Conservation (phyloP, 176 grass and related monocot genomes). For the Aegilops speltoides region DNA sequence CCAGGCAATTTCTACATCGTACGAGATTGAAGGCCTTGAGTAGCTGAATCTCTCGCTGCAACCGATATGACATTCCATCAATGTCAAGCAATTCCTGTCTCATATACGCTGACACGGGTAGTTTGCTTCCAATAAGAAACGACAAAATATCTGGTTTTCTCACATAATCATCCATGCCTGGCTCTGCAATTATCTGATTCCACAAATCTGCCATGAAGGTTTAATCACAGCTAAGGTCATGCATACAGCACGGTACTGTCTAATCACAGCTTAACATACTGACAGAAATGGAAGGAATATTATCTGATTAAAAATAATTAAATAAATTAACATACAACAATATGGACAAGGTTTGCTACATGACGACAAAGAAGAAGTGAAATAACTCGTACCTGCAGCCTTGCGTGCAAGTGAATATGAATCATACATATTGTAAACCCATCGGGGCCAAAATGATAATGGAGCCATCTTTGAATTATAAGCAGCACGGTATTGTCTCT, state of each 20-base stretch:
- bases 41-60: slow-evolving; percentile 79
- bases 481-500: slow-evolving; percentile 9
- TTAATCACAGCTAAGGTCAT: no score
- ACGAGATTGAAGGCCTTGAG: slow-evolving; percentile 81
- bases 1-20: slow-evolving; percentile 73
- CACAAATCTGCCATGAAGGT: slow-evolving; percentile 63
- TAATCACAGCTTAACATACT: background rate
- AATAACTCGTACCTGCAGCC: slow-evolving; percentile 63
- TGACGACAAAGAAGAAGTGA: slow-evolving; percentile 7
- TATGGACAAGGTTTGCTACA: slow-evolving; percentile 18
- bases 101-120: slow-evolving; percentile 63
- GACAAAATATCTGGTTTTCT: slow-evolving; percentile 75
- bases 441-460: slow-evolving; percentile 84
- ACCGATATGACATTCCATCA: slow-evolving; percentile 87
- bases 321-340: slow-evolving; percentile 16
- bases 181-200: slow-evolving; percentile 65
- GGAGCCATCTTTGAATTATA: slow-evolving; percentile 43
- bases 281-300: background rate
- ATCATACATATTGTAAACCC: slow-evolving; percentile 92
- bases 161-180: slow-evolving; percentile 66
- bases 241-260: no score
- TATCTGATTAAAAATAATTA: slow-evolving; percentile 15
- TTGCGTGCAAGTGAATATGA: slow-evolving; percentile 75
- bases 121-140: slow-evolving; percentile 81
- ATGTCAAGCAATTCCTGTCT: slow-evolving; percentile 90